These are phyloP conservation scores for Nothophytophthora sp. DNA, from an alignment of 352 stramenopile genomes.

Conservation along the genomic window DNA sequence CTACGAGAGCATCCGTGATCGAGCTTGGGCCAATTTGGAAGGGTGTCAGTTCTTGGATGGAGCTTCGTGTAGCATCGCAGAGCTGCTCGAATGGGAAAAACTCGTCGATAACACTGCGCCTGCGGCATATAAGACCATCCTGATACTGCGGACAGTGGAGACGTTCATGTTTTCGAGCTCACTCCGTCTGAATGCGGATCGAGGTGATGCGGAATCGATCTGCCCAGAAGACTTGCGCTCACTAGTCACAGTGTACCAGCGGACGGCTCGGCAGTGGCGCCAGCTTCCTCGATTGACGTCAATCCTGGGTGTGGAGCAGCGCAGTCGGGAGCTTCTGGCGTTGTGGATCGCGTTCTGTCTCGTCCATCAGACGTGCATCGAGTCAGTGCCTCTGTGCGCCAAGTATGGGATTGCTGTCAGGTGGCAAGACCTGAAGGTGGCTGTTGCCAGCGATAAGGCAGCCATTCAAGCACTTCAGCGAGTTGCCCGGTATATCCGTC, in stretches of 20 bases:
- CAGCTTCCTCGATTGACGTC: conserved; percentile 11
- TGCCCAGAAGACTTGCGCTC: conserved; percentile 11
- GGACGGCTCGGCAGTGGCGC: conserved; percentile 10
- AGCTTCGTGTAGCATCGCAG: conserved; percentile 7
- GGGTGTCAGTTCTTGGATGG: conserved; percentile 17
- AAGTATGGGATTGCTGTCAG: conserved; percentile 49
- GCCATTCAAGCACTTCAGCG: conserved; percentile 29
- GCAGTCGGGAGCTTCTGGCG: conserved; percentile 38
- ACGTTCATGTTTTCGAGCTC: conserved; percentile 25
- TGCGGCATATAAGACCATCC: conserved; percentile 12
- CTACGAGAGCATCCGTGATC: conserved; percentile 10
- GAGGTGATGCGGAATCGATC: background rate
- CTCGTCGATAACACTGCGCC: conserved; percentile 2
- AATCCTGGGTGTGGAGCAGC: conserved; percentile 32
- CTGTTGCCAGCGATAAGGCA: conserved; percentile 29
- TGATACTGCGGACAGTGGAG: conserved; percentile 33
- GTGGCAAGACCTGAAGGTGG: conserved; percentile 36
- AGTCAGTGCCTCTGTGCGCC: conserved; percentile 6
- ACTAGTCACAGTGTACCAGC: conserved; percentile 19
- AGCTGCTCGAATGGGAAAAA: conserved; percentile 17
- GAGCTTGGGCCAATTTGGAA: conserved; percentile 17
- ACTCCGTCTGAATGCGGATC: background rate
- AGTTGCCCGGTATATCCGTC: conserved; percentile 43
- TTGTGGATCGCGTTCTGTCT: conserved; percentile 50
- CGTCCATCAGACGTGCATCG: conserved; percentile 26